Evolutionary conservation across 441 rosid species (phyloP).

Genomic region (Croton laevigatus): DNA sequence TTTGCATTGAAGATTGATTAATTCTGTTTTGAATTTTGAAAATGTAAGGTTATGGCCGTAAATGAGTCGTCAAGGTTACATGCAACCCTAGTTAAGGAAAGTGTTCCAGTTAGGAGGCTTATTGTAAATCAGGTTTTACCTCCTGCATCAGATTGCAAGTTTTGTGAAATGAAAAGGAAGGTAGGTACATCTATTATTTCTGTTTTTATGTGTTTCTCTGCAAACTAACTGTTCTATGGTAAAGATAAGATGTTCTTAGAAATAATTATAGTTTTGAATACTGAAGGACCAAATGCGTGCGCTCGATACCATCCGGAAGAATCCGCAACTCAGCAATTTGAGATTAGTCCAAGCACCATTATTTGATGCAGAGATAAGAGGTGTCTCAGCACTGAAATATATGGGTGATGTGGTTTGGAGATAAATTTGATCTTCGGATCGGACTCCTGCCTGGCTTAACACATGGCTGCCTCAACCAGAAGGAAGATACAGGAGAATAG

Average conservation of each 20-base stretch:
- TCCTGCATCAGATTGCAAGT: slow-evolving; percentile 61
- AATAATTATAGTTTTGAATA: background rate
- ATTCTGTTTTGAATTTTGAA: slow-evolving; percentile 2
- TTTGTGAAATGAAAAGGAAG: slow-evolving; percentile 63
- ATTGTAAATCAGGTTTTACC: slow-evolving; percentile 71
- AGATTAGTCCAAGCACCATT: slow-evolving; percentile 53
- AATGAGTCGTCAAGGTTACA: slow-evolving; percentile 72
- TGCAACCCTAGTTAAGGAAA: slow-evolving; percentile 62
- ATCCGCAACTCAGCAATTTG: slow-evolving; percentile 57
- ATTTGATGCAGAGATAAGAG: slow-evolving; percentile 75
- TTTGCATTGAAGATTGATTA: background rate
- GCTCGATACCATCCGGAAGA: slow-evolving; percentile 52
- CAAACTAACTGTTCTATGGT: background rate
- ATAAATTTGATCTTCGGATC: slow-evolving; percentile 27
- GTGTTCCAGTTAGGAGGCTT: slow-evolving; percentile 60
- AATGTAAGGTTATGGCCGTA: slow-evolving; percentile 63
- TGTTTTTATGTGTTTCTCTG: background rate
- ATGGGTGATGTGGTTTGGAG: slow-evolving; percentile 72
- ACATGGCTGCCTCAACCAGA: too few species aligned
- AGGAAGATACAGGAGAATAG: background rate
- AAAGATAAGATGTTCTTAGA: background rate
- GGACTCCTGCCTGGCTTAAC: too few species aligned
- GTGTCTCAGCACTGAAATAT: slow-evolving; percentile 72
- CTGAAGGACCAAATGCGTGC: slow-evolving; percentile 71
- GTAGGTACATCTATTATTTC: slow-evolving; percentile 47